A percentile compares a stretch with the other conserved stretches of the same genome.
These are phyloP conservation scores for Dalbergia cultrata DNA, from an alignment of 306 rosid species.

Conservation along the genomic window DNA sequence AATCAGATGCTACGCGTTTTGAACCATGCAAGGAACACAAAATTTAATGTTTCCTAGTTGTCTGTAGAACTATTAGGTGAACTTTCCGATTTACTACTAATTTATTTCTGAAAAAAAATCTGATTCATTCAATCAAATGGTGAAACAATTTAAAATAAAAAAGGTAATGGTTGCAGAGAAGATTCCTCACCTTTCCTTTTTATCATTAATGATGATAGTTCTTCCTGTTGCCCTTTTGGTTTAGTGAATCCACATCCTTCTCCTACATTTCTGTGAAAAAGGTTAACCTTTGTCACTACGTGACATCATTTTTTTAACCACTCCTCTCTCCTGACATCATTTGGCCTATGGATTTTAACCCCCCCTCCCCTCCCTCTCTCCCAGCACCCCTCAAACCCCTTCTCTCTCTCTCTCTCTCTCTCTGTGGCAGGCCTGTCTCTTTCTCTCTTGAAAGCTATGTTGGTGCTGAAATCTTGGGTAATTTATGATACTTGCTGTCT, in stretches of 20 bases:
- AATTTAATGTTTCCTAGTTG: slow-evolving; percentile 50
- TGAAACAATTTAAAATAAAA: slow-evolving; percentile 31
- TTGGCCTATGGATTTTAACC: slow-evolving; percentile 40
- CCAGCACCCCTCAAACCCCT: neutral
- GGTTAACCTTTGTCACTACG: slow-evolving; percentile 80
- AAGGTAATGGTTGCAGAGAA: slow-evolving; percentile 65
- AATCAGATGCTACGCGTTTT: slow-evolving; percentile 63
- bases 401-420: slow-evolving; percentile 10
- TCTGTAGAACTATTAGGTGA: slow-evolving; percentile 55
- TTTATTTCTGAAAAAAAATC: slow-evolving; percentile 18
- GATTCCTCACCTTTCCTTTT: slow-evolving; percentile 82
- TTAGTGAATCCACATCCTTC: slow-evolving; percentile 75
- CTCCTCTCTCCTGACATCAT: slow-evolving; percentile 56
- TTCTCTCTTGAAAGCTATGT: slow-evolving; percentile 48
- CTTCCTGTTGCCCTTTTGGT: slow-evolving; percentile 70
- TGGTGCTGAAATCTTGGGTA: slow-evolving; percentile 60
- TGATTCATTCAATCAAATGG: slow-evolving; percentile 55
- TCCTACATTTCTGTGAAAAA: slow-evolving; percentile 99
- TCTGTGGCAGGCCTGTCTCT: slow-evolving; percentile 48
- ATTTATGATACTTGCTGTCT: slow-evolving; percentile 40
- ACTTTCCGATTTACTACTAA: slow-evolving; percentile 18
- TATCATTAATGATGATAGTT: slow-evolving; percentile 83
- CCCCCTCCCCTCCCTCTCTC: neutral
- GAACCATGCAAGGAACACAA: slow-evolving; percentile 63
- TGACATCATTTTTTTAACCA: slow-evolving; percentile 77